These are phyloP conservation scores for Suillus paluster DNA, from an alignment of 768 basidiomycete species.

Conservation along the genomic window DNA sequence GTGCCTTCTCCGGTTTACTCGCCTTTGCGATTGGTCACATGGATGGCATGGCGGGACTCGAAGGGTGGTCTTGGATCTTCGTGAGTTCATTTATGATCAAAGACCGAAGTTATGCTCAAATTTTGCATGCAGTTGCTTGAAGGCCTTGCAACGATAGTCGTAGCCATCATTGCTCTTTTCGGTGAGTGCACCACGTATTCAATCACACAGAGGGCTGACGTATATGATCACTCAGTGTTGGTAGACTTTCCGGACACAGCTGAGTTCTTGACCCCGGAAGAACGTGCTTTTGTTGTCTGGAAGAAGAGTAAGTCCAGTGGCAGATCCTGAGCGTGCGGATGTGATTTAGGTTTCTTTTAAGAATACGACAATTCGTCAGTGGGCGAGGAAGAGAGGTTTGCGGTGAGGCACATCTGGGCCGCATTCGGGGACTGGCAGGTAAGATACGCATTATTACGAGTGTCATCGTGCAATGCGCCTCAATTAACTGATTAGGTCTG, in stretches of 20 bases:
- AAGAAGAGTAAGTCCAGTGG: conserved; percentile 47
- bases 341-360: conserved; percentile 21
- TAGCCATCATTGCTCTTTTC: conserved; percentile 57
- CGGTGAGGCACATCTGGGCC: conserved; percentile 52
- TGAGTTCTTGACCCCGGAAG: conserved; percentile 63
- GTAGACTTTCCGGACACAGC: conserved; percentile 67
- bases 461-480: not conserved
- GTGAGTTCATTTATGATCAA: conserved; percentile 36
- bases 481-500: conserved; percentile 39
- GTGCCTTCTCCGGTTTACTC: conserved; percentile 62
- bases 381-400: conserved; percentile 65
- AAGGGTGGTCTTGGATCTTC: conserved; percentile 75
- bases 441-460: not conserved
- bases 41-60: conserved; percentile 47
- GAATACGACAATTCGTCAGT: conserved; percentile 59
- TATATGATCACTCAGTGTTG: conserved; percentile 44
- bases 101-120: conserved; percentile 8
- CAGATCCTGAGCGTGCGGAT: not conserved
- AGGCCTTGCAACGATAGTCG: conserved; percentile 62
- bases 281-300: conserved; percentile 60
- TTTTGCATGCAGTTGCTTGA: conserved; percentile 45
- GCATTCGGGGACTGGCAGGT: conserved; percentile 68
- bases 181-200: conserved; percentile 33
- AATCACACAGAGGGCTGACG: not conserved
- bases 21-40: conserved; percentile 61